A percentile compares a stretch with the other conserved stretches of the same genome.
Evolutionary conservation across 1,139 yeast genomes (phyloP).

Genomic region (Taphrina communis): DNA sequence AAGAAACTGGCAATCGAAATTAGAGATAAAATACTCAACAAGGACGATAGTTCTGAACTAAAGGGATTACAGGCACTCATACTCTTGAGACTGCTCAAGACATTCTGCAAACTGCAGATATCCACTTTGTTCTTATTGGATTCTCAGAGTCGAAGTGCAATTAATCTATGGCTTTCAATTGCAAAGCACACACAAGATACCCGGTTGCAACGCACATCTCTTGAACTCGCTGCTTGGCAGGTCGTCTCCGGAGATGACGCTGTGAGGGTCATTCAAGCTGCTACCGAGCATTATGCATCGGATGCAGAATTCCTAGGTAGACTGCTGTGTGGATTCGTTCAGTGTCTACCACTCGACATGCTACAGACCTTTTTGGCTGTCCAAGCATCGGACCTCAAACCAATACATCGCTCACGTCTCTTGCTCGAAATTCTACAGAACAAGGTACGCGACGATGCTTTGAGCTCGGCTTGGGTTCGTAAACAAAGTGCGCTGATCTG

Average conservation of each 20-base stretch:
- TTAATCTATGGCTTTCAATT: not conserved
- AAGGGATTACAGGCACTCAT: not conserved
- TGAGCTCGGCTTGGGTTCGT: not conserved
- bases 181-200: not conserved
- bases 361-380: not conserved
- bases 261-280: not conserved
- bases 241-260: not conserved
- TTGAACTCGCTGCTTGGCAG: slow-evolving; percentile 13
- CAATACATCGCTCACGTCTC: not conserved
- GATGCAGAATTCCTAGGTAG: not conserved
- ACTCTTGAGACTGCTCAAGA: slow-evolving; percentile 3
- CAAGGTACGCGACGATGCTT: not conserved
- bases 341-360: not conserved
- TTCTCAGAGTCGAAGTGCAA: not conserved
- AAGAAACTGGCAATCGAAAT: not conserved
- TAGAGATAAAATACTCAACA: not conserved
- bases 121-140: not conserved
- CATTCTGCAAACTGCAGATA: not conserved
- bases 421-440: not conserved
- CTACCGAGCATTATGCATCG: not conserved
- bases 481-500: not conserved
- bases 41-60: not conserved
- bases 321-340: not conserved
- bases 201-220: not conserved
- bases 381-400: not conserved